Conservation (phyloP, 257 asterid genomes). For the Prunella vulgaris region DNA sequence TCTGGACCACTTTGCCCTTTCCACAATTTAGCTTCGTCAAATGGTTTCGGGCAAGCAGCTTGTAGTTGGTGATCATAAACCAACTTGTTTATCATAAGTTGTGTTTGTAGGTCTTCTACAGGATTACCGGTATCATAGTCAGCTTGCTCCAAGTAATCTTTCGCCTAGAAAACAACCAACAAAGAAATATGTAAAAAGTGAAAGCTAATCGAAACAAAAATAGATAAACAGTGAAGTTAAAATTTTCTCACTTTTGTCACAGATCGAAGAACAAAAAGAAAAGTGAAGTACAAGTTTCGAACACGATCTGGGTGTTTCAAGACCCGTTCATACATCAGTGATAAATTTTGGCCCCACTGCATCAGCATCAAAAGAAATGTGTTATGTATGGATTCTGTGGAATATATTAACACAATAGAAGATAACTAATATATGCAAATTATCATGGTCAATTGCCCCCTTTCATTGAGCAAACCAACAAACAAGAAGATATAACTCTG, state of each 20-base stretch:
- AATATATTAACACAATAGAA: background rate
- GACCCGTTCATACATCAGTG: constrained; percentile 55
- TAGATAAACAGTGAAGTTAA: background rate
- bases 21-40: constrained; percentile 70
- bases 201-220: background rate
- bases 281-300: constrained; percentile 62
- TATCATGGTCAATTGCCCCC: background rate
- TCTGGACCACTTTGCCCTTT: constrained; percentile 67
- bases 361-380: constrained; percentile 9
- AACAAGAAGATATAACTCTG: background rate
- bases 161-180: constrained; percentile 36
- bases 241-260: constrained; percentile 59
- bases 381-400: background rate
- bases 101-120: constrained; percentile 47
- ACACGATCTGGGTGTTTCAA: constrained; percentile 63
- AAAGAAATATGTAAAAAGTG: background rate
- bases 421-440: background rate
- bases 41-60: constrained; percentile 62
- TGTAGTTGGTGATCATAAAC: constrained; percentile 39
- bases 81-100: constrained; percentile 41
- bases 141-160: constrained; percentile 61
- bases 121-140: constrained; percentile 63
- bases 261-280: constrained; percentile 57
- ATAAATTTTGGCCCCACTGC: constrained; percentile 70
- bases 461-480: background rate